phyloP scores from a whole-genome alignment of 495 filamentous ascomycete species.

The Penicillium robsamsonii region DNA sequence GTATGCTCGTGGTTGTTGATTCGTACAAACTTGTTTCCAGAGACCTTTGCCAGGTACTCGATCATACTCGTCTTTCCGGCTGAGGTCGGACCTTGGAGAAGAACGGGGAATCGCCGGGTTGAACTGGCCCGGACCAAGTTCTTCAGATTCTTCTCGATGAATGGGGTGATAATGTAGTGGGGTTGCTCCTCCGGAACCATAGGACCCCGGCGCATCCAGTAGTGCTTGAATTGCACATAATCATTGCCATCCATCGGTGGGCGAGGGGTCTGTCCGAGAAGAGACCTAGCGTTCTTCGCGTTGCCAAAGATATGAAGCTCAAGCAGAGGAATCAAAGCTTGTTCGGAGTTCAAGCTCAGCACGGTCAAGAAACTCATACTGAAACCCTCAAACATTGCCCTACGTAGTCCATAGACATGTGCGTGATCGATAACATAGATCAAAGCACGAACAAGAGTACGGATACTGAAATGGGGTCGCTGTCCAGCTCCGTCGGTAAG shows the following conservation, averaged over 20 bases:
- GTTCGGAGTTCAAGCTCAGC: constrained; percentile 73
- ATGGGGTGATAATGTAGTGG: constrained; percentile 95
- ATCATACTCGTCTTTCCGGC: constrained; percentile 99
- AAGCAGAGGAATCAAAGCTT: constrained; percentile 73
- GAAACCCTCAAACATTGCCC: constrained; percentile 91
- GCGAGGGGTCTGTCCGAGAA: constrained; percentile 71
- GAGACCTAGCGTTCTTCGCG: constrained; percentile 60
- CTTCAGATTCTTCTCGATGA: constrained; percentile 87
- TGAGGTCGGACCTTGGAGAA: constrained; percentile 97
- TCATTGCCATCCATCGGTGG: constrained; percentile 69
- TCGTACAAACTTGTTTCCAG: constrained; percentile 92
- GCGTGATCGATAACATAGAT: constrained; percentile 82
- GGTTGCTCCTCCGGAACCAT: constrained; percentile 64
- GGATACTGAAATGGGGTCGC: constrained; percentile 91
- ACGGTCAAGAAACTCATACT: constrained; percentile 97
- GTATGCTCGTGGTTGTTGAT: constrained; percentile 99
- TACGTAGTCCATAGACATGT: constrained; percentile 79
- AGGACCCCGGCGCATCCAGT: constrained; percentile 82
- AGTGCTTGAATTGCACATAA: constrained; percentile 88
- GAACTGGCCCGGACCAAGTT: constrained; percentile 92
- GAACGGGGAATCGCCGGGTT: constrained; percentile 84
- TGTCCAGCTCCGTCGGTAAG: constrained; percentile 93
- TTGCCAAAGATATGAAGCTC: constrained; percentile 73
- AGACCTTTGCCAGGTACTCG: constrained; percentile 91
- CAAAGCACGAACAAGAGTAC: constrained; percentile 88